Evolutionary conservation across 2,329 filamentous ascomycete genomes (phyloP), one percentile per base, ranked within the genome.

Genomic region (Aspergillus costaricaensis): DNA sequence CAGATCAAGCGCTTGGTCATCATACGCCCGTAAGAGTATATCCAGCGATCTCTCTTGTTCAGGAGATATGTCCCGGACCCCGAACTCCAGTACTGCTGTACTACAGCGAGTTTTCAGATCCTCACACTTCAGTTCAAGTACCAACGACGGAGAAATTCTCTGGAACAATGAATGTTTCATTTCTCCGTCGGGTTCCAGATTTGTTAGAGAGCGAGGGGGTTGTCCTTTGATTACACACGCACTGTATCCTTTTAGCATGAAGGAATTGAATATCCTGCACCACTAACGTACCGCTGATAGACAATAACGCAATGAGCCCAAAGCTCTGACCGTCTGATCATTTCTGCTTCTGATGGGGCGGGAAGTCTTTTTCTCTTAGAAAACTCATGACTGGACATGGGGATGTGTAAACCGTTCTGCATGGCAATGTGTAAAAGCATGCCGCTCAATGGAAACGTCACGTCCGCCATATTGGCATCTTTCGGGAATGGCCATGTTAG

Each of bases 321-420:
- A 0, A 78, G 66, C 41, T 78, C 75, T 0, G 76, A 74, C 1
- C 76, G 73, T 30, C 72, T 72, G 36, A 66, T 65, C 38, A 78
- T 70, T 44, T 79, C 77, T 3, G 67, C 65, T n/a, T 75, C 73
- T 1, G 70, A 72, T 2, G 70, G 67, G 0, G 67, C 65, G 4
- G 69, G 67, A 8, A 74, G 47, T 19, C 47, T 66, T 41, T 72
- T 76, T 14, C 70, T 67, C 39, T 71, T 72, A 10, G 72, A 74
- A 55, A 79, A 80, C 27, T 80, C 77, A 55, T 79, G 76, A 57
- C 74, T 76, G 3, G 76, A 76, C 64, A 77, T 73, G 0, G 77
- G 77, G 7, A 79, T 74, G 59, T 80, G 77, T 7, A 79, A 63
- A 0, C 77, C 77, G 52, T 79, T 74, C 61, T 77, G 75, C 74